These are phyloP conservation scores for Pythium monospermum DNA, from an alignment of 352 stramenopile species.

Conservation along the genomic window DNA sequence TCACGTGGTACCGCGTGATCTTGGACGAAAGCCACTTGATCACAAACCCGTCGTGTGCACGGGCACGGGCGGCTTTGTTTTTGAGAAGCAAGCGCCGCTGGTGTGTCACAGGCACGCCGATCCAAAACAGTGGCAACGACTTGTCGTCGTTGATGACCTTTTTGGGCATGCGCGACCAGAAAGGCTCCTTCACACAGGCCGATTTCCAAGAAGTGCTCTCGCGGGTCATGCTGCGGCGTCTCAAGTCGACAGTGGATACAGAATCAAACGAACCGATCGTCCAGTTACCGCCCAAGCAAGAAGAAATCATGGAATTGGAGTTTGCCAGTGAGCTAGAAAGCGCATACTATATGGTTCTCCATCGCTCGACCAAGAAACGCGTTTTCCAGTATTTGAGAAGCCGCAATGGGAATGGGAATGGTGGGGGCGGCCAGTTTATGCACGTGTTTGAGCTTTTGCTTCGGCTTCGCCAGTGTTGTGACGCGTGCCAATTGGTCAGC, in stretches of 20 bases:
- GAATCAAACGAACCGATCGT: conserved; percentile 50
- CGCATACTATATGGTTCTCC: conserved; percentile 69
- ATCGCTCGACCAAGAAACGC: conserved; percentile 74
- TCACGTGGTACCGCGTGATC: conserved; percentile 84
- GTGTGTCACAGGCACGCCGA: conserved; percentile 88
- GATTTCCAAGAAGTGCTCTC: conserved; percentile 75
- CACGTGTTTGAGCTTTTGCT: conserved; percentile 88
- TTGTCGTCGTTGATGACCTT: conserved; percentile 86
- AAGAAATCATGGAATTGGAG: conserved; percentile 47
- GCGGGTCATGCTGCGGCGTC: conserved; percentile 77
- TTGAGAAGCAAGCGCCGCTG: conserved; percentile 76
- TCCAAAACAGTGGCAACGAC: conserved; percentile 86
- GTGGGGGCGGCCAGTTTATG: conserved; percentile 62
- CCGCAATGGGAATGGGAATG: conserved; percentile 14
- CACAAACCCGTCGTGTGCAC: conserved; percentile 72
- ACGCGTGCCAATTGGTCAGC: conserved; percentile 61
- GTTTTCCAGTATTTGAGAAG: conserved; percentile 69
- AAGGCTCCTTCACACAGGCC: conserved; percentile 46
- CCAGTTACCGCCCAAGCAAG: conserved; percentile 49
- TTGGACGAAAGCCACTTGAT: conserved; percentile 89
- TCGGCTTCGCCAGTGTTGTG: conserved; percentile 81
- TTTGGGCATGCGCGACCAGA: conserved; percentile 39
- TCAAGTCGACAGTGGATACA: conserved; percentile 67
- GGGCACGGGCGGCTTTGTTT: conserved; percentile 46
- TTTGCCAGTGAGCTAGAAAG: conserved; percentile 74